Evolutionary conservation across 2,329 filamentous ascomycete species (phyloP), one percentile per base, ranked within the genome.

Genomic region (Colletotrichum sp.): DNA sequence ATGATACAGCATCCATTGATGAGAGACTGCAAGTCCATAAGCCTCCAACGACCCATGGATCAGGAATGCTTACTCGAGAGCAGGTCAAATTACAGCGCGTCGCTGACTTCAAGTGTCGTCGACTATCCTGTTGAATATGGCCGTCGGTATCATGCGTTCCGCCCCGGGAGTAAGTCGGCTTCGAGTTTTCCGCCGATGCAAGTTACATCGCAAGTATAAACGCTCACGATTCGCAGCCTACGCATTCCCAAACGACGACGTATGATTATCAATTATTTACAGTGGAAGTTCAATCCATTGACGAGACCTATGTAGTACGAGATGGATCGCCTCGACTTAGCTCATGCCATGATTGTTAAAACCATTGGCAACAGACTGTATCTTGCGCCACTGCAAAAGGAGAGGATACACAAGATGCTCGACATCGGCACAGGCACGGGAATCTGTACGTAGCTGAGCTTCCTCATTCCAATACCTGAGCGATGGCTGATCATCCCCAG

Each of bases 391-490:
- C 21, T 65, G 6, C 32, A 65, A 4, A 39, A 26, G 6, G 36
- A 43, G 13, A 39, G 26, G 1, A 36, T 48, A 0, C 63, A 43
- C 13, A 16, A 36, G 7, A 65, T 65, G 9, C 63, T 65, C 21
- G 63, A 65, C 16, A 36, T 65, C 3, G 63, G 63, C 0, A 43
- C 63, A 4, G 63, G 63, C 4, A 65, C 36, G 1, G 63, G 63
- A 4, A 65, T 65, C 2, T 65, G 63, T 65, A 12, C 6, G 36
- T 1, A 13, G 26, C 4, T 13, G n/a, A 52, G 30, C 2, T 1
- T 7, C 5, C n/a, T 14, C 0, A 10, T 3, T 39, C 1, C 10
- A 0, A 34, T 2, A 52, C 10, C 0, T 4, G n/a, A 2, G 43
- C 2, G n/a, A 21, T 3, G n/a, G 10, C 43, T 52, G n/a, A 52